Evolutionary conservation across 176 grass and related monocot genomes (phyloP).

Genomic region (Carex cristatella): DNA sequence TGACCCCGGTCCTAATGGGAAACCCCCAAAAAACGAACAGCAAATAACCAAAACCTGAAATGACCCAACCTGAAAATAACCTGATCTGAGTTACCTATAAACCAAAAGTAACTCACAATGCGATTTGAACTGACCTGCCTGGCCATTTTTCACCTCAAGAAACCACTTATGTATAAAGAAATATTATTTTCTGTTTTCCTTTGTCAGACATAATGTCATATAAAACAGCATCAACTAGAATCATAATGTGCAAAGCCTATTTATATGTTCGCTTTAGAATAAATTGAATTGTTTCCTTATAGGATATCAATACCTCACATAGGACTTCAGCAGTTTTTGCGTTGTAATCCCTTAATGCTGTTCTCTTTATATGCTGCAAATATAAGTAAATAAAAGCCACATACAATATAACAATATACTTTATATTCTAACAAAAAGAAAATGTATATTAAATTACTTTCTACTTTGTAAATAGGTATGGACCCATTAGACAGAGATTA

Average conservation of each 20-base stretch:
- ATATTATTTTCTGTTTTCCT: neutral
- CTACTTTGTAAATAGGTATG: neutral
- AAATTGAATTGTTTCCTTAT: neutral
- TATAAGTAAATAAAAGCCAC: neutral
- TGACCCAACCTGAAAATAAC: neutral
- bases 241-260: neutral
- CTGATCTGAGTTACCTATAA: neutral
- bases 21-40: neutral
- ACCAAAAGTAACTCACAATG: neutral
- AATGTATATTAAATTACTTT: neutral
- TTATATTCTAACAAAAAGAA: neutral
- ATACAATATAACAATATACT: neutral
- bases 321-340: constrained; percentile 55
- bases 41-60: neutral
- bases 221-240: neutral
- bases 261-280: neutral
- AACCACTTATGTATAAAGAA: neutral
- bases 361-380: constrained; percentile 66
- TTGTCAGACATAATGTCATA: neutral
- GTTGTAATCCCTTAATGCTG: constrained; percentile 44
- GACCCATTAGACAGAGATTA: neutral
- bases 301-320: constrained; percentile 53
- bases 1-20: neutral
- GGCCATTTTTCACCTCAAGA: neutral
- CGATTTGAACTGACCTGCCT: neutral